Evolutionary conservation across 73 alveolate species (phyloP).

Genomic region (Stentor coeruleus): DNA sequence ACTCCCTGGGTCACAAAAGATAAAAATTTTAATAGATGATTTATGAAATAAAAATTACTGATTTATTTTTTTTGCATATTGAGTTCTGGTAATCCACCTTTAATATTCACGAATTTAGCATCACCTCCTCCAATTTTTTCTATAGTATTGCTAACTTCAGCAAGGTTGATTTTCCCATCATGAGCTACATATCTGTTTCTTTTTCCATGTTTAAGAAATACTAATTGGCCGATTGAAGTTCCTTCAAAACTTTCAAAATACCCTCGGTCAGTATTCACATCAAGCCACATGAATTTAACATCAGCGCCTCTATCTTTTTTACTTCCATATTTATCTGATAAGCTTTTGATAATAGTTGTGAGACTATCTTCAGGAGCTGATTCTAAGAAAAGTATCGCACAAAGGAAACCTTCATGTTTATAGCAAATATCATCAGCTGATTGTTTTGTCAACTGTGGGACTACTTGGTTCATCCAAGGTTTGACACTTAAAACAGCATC

Average conservation of each 20-base stretch:
- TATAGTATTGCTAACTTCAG: not conserved
- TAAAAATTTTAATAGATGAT: not conserved
- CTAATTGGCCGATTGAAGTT: not conserved
- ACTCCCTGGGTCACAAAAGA: no score
- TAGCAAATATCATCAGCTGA: conserved; percentile 91
- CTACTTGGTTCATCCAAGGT: conserved; percentile 83
- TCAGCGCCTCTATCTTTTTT: conserved; percentile 45
- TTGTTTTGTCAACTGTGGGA: conserved; percentile 80
- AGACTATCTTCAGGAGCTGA: conserved; percentile 27
- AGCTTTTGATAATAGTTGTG: conserved; percentile 25
- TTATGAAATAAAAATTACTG: not conserved
- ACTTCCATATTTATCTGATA: conserved; percentile 17
- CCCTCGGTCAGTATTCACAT: not conserved
- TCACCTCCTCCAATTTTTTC: conserved; percentile 9
- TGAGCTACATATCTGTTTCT: conserved; percentile 17
- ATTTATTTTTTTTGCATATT: no score
- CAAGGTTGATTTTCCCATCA: conserved; percentile 3
- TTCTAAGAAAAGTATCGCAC: conserved; percentile 37
- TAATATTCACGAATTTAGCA: conserved; percentile 1
- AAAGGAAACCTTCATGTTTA: conserved; percentile 46
- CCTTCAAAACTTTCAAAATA: not conserved
- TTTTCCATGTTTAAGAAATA: conserved; percentile 9
- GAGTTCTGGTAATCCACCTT: conserved; percentile 5
- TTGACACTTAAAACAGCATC: conserved; percentile 77
- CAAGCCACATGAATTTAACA: conserved; percentile 24